Base-by-base conservation (phyloP, 2,329 filamentous ascomycete genomes). In the Ophiostoma sp. region DNA sequence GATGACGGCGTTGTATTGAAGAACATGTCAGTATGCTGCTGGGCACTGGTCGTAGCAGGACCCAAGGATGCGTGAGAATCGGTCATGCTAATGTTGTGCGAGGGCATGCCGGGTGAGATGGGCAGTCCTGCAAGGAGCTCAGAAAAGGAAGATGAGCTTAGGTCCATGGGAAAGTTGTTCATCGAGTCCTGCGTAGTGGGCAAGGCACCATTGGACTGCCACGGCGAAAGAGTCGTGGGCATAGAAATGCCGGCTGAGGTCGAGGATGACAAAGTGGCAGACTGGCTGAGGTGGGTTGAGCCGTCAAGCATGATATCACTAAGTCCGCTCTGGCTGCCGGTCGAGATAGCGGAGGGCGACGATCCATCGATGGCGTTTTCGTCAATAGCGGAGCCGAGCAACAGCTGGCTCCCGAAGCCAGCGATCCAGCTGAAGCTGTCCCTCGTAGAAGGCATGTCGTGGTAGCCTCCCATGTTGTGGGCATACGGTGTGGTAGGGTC, bases 301-400 rank as follows among this genome's bases (percentile, higher is more conserved):
- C 91, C 92, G 77, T 97, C 93, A 69, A 95, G 83, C 89, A 97
- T 93, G 70, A 93, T 87, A 76, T 98, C 95, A 78, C 92, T 96
- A 77, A 93, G 91, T 66, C 89, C 91, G 76, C 91, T 94, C 75
- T 96, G 93, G 78, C 93, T 98, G 69, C 91, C 92, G 60, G 92
- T 96, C 80, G 94, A 98, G 77, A 98, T 94, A 64, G 93, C 93
- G 8, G 95, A 98, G 16, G 95, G 95, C 14, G 95, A 98, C 11
- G 95, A 98, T 69, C 91, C 93, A 74, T 97, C 94, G 67, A 97
- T 86, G 41, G 91, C 92, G 72, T 88, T 89, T 73, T 97, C 93
- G 74, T 89, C 90, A 42, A 70, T 68, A 67, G 69, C 36, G 82
- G 80, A 68, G 73, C 83, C 84, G 76, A 92, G 88, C 7, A 85